Percentiles rank a stretch among this genome's conserved stretches.
phyloP scores from a whole-genome alignment of 345 rosid genomes.

The Lumnitzera racemosa region DNA sequence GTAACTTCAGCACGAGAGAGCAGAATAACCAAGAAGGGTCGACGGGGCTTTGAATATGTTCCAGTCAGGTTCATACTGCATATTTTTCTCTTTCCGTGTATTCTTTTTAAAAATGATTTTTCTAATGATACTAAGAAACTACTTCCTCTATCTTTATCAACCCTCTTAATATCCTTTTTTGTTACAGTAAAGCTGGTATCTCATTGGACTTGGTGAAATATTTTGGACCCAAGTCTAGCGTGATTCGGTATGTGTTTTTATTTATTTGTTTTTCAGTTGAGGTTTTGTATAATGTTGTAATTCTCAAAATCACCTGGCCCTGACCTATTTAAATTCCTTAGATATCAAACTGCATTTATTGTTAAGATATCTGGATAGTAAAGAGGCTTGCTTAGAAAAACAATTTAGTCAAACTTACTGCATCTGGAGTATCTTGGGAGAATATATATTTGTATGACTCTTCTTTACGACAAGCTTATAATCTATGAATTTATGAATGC shows the following conservation, averaged over 20 bases:
- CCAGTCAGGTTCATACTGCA: slow-evolving; percentile 45
- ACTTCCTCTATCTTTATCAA: too few relatives aligned
- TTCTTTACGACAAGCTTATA: too few relatives aligned
- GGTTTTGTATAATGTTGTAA: neutral
- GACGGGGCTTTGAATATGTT: slow-evolving; percentile 63
- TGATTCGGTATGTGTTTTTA: slow-evolving; percentile 49
- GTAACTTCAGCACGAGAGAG: slow-evolving; percentile 86
- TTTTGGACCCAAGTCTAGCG: slow-evolving; percentile 76
- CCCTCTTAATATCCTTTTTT: too few relatives aligned
- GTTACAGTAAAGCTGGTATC: slow-evolving; percentile 65
- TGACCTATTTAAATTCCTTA: neutral
- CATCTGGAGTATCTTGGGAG: too few relatives aligned
- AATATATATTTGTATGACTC: too few relatives aligned
- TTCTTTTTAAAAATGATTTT: too few relatives aligned
- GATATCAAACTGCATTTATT: neutral
- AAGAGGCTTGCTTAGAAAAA: too few relatives aligned
- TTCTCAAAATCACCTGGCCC: neutral
- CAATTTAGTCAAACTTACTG: too few relatives aligned
- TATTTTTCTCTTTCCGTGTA: neutral
- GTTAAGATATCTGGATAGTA: neutral
- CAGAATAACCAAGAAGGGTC: slow-evolving; percentile 80
- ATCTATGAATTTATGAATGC: too few relatives aligned
- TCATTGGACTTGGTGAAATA: slow-evolving; percentile 80
- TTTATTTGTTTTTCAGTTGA: neutral
- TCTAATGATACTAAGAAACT: too few relatives aligned